Percentiles rank a stretch among this genome's conserved stretches.
Conservation (phyloP, 2,329 filamentous ascomycete species). For the Monosporascus ibericus region DNA sequence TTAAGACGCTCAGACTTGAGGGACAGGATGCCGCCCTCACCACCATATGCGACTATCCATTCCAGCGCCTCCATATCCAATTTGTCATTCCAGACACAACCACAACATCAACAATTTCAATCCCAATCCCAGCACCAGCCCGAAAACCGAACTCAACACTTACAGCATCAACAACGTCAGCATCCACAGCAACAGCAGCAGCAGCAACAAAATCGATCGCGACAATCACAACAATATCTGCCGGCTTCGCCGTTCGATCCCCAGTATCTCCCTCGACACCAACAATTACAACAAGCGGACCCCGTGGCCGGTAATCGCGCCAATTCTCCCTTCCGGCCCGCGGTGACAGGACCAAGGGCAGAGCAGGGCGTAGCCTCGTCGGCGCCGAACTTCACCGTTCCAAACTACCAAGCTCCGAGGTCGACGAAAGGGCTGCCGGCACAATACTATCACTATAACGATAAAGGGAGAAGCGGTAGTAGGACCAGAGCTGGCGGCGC, state of each 20-base stretch:
- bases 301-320: not conserved
- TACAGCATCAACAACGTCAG: not conserved
- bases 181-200: not conserved
- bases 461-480: not conserved
- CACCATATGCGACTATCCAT: not conserved
- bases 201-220: not conserved
- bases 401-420: not conserved
- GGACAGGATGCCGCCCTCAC: constrained; percentile 3
- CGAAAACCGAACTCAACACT: not conserved
- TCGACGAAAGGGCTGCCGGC: not conserved
- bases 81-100: not conserved
- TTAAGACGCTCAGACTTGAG: not conserved
- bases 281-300: not conserved
- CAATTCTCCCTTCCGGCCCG: not conserved
- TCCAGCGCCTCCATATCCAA: not conserved
- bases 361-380: not conserved
- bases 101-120: not conserved
- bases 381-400: not conserved
- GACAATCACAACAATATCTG: not conserved
- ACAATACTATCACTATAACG: not conserved
- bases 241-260: not conserved
- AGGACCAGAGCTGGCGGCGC: no score
- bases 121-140: no score
- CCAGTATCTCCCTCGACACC: not conserved
- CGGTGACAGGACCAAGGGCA: not conserved